Percentiles rank a stretch among this genome's conserved stretches.
Evolutionary conservation across 371 early-diverging fungal species (phyloP).

Genomic region (Mortierella sp.): DNA sequence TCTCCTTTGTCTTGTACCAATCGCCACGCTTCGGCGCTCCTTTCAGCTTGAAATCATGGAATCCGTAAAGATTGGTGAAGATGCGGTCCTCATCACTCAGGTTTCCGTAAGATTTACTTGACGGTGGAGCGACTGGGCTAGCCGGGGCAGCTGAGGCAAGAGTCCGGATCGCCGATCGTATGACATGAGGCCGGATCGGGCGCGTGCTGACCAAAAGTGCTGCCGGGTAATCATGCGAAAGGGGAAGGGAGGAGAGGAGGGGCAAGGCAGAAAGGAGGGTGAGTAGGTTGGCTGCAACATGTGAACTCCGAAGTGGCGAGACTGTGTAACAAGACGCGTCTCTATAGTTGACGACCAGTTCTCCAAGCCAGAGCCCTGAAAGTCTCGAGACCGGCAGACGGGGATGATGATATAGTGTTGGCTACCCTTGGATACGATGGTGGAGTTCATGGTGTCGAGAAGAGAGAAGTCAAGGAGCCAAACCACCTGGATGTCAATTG

Average conservation of each 20-base stretch:
- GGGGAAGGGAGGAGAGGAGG: background rate
- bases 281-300: background rate
- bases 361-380: too few species aligned
- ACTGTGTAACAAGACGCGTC: too few species aligned
- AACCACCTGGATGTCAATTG: too few species aligned
- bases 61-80: slow-evolving; percentile 96
- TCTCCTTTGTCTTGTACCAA: slow-evolving; percentile 99
- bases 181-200: slow-evolving; percentile 14
- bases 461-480: too few species aligned
- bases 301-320: too few species aligned
- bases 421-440: too few species aligned
- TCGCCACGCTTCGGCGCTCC: slow-evolving; percentile 96
- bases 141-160: slow-evolving; percentile 43
- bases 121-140: slow-evolving; percentile 55
- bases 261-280: background rate
- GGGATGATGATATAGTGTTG: too few species aligned
- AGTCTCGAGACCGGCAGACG: too few species aligned
- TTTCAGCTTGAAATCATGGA: slow-evolving; percentile 89
- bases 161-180: slow-evolving; percentile 33
- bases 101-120: slow-evolving; percentile 71
- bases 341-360: too few species aligned
- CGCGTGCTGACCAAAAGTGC: slow-evolving; percentile 47
- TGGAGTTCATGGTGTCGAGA: too few species aligned
- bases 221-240: slow-evolving; percentile 6
- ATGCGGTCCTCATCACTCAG: slow-evolving; percentile 95